phyloP scores from a whole-genome alignment of 2,329 filamentous ascomycete species.

The Pseudocercospora cruenta region DNA sequence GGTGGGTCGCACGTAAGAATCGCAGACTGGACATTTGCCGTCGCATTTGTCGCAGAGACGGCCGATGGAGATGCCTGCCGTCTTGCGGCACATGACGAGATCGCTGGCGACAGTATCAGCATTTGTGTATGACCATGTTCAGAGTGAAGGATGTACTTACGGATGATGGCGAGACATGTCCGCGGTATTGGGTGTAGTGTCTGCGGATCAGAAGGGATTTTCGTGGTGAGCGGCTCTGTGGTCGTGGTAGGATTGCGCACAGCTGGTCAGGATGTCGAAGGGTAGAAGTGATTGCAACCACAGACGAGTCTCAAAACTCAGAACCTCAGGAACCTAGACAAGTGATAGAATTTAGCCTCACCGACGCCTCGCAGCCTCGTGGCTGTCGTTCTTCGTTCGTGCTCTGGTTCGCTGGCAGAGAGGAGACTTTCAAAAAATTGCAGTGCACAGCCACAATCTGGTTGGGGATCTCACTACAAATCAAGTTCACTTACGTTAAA shows the following conservation, averaged over 20 bases:
- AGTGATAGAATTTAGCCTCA: neutral
- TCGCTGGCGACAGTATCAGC: slow-evolving; percentile 60
- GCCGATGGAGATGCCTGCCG: slow-evolving; percentile 94
- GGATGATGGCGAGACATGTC: slow-evolving; percentile 93
- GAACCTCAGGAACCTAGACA: neutral
- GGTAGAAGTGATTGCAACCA: neutral
- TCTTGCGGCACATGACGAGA: slow-evolving; percentile 99
- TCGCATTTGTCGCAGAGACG: slow-evolving; percentile 99
- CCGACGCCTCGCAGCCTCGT: neutral
- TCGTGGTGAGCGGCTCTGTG: neutral
- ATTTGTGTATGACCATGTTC: slow-evolving; percentile 25
- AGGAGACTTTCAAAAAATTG: neutral
- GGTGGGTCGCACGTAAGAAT: slow-evolving; percentile 96
- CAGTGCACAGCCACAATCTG: neutral
- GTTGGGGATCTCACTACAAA: neutral
- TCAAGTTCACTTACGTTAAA: neutral
- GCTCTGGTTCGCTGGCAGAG: neutral
- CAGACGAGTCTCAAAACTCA: neutral
- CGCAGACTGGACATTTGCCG: slow-evolving; percentile 98
- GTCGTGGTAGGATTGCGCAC: neutral
- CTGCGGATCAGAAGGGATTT: neutral
- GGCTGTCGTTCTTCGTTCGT: neutral
- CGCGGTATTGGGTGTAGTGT: slow-evolving; percentile 2
- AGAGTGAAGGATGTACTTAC: slow-evolving; percentile 55
- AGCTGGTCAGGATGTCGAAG: slow-evolving; percentile 1